These are phyloP conservation scores for Hypoxylon trugodes DNA, from an alignment of 495 filamentous ascomycete species.

Conservation along the genomic window DNA sequence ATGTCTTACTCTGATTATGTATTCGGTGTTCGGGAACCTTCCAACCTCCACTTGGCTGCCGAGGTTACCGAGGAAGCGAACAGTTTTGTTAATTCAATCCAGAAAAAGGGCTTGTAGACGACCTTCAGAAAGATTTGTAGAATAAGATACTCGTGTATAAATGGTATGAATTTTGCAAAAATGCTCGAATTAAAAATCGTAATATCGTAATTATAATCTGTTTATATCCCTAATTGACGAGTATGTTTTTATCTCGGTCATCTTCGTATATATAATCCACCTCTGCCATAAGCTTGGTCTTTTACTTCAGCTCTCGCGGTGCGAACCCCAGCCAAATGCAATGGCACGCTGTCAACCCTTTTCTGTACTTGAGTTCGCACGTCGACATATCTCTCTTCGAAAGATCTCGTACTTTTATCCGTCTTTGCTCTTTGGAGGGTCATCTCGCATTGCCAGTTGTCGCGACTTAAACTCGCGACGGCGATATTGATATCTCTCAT, in stretches of 20 bases:
- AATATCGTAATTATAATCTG: slow-evolving; percentile 2
- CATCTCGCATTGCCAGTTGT: slow-evolving; percentile 60
- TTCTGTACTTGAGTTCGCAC: slow-evolving; percentile 55
- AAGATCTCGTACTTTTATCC: slow-evolving; percentile 38
- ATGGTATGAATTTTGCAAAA: no score
- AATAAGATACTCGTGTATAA: no score
- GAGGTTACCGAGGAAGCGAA: neutral
- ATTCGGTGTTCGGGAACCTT: slow-evolving; percentile 11
- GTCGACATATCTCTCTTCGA: slow-evolving; percentile 51
- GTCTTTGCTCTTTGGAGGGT: slow-evolving; percentile 37
- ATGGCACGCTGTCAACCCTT: slow-evolving; percentile 60
- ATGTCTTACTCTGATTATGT: neutral
- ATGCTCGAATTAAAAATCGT: neutral
- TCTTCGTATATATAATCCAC: slow-evolving; percentile 55
- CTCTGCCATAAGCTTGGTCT: slow-evolving; percentile 55
- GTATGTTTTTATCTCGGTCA: slow-evolving; percentile 18
- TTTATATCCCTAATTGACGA: no score
- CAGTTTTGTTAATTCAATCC: no score
- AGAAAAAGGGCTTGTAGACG: no score
- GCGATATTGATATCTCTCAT: slow-evolving; percentile 59
- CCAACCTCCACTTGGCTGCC: neutral
- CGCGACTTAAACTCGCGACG: slow-evolving; percentile 60
- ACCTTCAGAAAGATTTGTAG: neutral
- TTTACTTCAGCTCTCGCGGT: slow-evolving; percentile 55
- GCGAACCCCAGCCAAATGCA: slow-evolving; percentile 65